Conservation (phyloP, 805 yeast genomes). For the Geotrichum ghanense region DNA sequence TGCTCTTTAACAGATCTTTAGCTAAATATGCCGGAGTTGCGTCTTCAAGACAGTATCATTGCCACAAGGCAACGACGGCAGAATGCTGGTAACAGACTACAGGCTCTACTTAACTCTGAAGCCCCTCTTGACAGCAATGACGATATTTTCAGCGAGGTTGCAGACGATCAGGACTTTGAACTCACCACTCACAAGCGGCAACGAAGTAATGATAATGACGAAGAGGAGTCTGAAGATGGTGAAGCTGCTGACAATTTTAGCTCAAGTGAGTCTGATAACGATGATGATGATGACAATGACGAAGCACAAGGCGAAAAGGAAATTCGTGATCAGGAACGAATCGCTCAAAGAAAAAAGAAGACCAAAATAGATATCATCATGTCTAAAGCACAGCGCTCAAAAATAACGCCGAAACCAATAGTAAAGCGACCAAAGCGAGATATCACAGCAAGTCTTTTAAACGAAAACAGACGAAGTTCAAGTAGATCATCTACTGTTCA, state of each 20-base stretch:
- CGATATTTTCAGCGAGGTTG: slow-evolving; percentile 36
- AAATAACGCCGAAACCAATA: slow-evolving; percentile 21
- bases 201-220: slow-evolving; percentile 9
- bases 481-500: slow-evolving; percentile 68
- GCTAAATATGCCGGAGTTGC: slow-evolving; percentile 5
- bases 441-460: slow-evolving; percentile 26
- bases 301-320: slow-evolving; percentile 54
- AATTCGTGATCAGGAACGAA: slow-evolving; percentile 22
- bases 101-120: slow-evolving; percentile 60
- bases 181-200: background rate
- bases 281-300: slow-evolving; percentile 36
- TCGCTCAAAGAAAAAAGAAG: slow-evolving; percentile 21
- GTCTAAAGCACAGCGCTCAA: slow-evolving; percentile 27
- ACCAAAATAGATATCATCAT: slow-evolving; percentile 15
- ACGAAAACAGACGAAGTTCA: slow-evolving; percentile 53
- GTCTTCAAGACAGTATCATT: slow-evolving; percentile 45
- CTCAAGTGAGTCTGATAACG: slow-evolving; percentile 31
- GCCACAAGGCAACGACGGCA: slow-evolving; percentile 67
- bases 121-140: slow-evolving; percentile 53
- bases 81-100: slow-evolving; percentile 84
- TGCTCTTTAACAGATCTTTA: too few relatives aligned
- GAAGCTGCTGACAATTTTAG: slow-evolving; percentile 32
- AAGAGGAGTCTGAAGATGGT: slow-evolving; percentile 28
- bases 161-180: slow-evolving; percentile 31
- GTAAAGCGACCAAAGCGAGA: slow-evolving; percentile 8